A percentile compares a stretch with the other conserved stretches of the same genome.
Conservation (phyloP, 805 yeast genomes). For the Priceomyces castillae region DNA sequence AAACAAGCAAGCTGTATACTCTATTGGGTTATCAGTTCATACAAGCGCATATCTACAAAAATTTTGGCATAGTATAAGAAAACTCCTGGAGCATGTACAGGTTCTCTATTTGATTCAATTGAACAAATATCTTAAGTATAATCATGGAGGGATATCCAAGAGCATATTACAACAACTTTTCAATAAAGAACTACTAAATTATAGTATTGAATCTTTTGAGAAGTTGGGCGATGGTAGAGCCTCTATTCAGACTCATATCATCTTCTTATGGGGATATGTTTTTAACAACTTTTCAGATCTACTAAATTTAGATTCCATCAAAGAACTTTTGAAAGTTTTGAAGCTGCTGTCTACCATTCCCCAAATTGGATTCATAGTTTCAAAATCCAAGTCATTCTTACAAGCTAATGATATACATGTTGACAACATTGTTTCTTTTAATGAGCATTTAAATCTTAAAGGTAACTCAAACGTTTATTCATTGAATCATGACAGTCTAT, state of each 20-base stretch:
- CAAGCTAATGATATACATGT: conserved; percentile 3
- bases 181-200: conserved; percentile 4
- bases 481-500: conserved; percentile 4
- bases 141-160: conserved; percentile 2
- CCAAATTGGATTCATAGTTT: conserved; percentile 13
- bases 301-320: conserved; percentile 6
- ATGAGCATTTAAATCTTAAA: background rate
- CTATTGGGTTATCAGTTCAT: conserved; percentile 18
- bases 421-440: background rate
- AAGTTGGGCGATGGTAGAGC: background rate
- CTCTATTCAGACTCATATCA: conserved; percentile 10
- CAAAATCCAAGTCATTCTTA: conserved; percentile 10
- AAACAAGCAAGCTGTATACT: conserved; percentile 15
- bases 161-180: conserved; percentile 11
- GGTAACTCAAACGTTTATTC: background rate
- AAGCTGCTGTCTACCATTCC: conserved; percentile 11
- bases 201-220: background rate
- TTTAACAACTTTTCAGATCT: conserved; percentile 6
- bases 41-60: conserved; percentile 14
- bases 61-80: conserved; percentile 23
- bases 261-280: conserved; percentile 11
- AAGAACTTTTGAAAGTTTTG: conserved; percentile 7
- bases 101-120: conserved; percentile 12
- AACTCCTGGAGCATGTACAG: conserved; percentile 10
- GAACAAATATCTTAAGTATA: conserved; percentile 6